Conservation (phyloP, 345 rosid species). For the Atalantia buxifolia region DNA sequence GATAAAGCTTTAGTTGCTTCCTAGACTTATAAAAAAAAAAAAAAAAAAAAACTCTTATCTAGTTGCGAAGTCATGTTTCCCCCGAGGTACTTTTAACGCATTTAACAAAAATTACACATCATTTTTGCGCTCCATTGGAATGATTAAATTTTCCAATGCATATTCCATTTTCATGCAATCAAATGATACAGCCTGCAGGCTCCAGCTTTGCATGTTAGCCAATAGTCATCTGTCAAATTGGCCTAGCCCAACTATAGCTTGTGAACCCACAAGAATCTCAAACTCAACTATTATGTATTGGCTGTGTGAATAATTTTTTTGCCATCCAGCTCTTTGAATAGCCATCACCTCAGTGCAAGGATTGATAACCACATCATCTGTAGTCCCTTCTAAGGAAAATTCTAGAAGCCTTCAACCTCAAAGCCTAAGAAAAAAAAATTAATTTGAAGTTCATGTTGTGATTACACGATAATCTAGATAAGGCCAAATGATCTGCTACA, state of each 20-base stretch:
- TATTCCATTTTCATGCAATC: not conserved
- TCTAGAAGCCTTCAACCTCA: not conserved
- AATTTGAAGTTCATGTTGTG: not conserved
- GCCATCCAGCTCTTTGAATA: not conserved
- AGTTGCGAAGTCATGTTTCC: not conserved
- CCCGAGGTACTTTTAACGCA: not conserved
- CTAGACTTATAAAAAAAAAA: not conserved
- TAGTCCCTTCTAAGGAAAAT: not conserved
- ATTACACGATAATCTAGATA: not conserved
- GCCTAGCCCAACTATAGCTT: not conserved
- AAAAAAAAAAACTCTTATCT: not conserved
- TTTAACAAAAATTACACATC: not conserved
- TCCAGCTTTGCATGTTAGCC: not conserved
- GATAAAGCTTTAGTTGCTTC: not conserved
- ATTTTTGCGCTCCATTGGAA: not conserved
- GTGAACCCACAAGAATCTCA: not conserved
- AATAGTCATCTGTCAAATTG: not conserved
- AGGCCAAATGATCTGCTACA: not conserved
- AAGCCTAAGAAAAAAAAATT: not conserved
- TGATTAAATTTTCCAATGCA: not conserved
- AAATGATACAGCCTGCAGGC: not conserved
- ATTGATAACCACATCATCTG: not conserved
- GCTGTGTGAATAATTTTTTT: not conserved
- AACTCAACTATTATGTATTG: not conserved
- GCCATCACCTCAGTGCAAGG: not conserved